Evolutionary conservation across 495 filamentous ascomycete species (phyloP), one percentile per base, ranked within the genome.

Genomic region (Hypoxylon rickii): DNA sequence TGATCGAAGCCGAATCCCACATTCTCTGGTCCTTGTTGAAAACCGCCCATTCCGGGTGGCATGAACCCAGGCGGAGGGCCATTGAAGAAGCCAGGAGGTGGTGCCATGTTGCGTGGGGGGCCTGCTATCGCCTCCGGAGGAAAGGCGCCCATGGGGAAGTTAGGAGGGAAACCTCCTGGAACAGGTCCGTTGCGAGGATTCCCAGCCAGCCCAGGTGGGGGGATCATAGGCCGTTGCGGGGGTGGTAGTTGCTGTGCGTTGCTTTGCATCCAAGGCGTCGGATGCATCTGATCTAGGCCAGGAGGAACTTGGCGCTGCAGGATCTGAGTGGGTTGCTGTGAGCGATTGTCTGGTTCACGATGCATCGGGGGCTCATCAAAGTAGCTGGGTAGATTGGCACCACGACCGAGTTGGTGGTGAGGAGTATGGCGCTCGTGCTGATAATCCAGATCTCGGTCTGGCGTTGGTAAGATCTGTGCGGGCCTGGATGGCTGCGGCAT

Each of bases 261-360:
- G 43, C 61, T 67, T 54, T 72, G 71, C 56, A 73, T 70, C 70
- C 76, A 78, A 41, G 55, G 52, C 12, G 20, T 53, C 7, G 63
- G 71, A 50, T 72, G 74, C 66, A 79, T 77, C 49, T 77, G 77
- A 40, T 83, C 76, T 17, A 79, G 63, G 8, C 76, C 79, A 0
- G 74, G 71, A 7, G 77, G 77, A 11, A 74, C 78, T 34, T 78
- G 78, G 8, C 80, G 78, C 58, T 82, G 79, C 15, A 83, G 68
- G 34, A 83, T 83, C 51, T 82, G 78, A 3, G 79, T 83, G 7
- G 77, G 77, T 45, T 75, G 74, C 17, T 71, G 70, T 17, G 72
- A 73, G 16, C 73, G 77, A 53, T 24, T 41, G 21, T 76, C 73
- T 16, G 49, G 58, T 26, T 79, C 75, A 1, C 65, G 58, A 2